phyloP scores from a whole-genome alignment of 257 asterid genomes.

The Plantago major region DNA sequence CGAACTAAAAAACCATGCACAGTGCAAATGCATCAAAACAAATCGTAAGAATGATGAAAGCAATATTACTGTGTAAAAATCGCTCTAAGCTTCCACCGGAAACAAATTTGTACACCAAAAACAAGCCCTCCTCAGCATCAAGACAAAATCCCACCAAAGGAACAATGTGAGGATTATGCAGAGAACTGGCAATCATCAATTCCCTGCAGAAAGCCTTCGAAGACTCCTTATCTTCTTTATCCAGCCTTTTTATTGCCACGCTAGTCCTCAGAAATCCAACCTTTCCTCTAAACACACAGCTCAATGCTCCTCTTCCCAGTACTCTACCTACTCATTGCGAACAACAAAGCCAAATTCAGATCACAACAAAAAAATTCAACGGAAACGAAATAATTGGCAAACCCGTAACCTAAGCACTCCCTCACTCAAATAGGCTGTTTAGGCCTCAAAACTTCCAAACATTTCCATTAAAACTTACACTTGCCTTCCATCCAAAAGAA shows the following conservation, averaged over 20 bases:
- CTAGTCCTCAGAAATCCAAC: slow-evolving; percentile 55
- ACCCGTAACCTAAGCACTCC: too few relatives aligned
- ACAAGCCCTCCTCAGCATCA: slow-evolving; percentile 83
- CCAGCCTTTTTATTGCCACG: slow-evolving; percentile 78
- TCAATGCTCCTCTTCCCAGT: slow-evolving; percentile 89
- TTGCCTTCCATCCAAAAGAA: too few relatives aligned
- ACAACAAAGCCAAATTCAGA: slow-evolving; percentile 16
- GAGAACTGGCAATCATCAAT: slow-evolving; percentile 86
- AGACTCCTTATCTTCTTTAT: slow-evolving; percentile 75
- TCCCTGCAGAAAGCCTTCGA: slow-evolving; percentile 92
- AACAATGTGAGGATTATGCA: slow-evolving; percentile 68
- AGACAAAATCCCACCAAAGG: slow-evolving; percentile 85
- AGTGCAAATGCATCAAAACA: background rate
- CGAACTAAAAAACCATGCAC: too few relatives aligned
- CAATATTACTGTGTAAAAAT: slow-evolving; percentile 59
- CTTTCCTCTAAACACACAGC: slow-evolving; percentile 86
- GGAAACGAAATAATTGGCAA: too few relatives aligned
- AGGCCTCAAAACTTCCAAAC: background rate
- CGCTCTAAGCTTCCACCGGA: slow-evolving; percentile 91
- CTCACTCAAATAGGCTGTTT: too few relatives aligned
- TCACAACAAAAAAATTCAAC: too few relatives aligned
- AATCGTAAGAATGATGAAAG: background rate
- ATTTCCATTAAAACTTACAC: background rate
- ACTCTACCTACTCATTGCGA: slow-evolving; percentile 57
- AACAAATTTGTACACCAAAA: slow-evolving; percentile 78